phyloP scores from a whole-genome alignment of 495 filamentous ascomycete species.

The Wilcoxina mikolae region DNA sequence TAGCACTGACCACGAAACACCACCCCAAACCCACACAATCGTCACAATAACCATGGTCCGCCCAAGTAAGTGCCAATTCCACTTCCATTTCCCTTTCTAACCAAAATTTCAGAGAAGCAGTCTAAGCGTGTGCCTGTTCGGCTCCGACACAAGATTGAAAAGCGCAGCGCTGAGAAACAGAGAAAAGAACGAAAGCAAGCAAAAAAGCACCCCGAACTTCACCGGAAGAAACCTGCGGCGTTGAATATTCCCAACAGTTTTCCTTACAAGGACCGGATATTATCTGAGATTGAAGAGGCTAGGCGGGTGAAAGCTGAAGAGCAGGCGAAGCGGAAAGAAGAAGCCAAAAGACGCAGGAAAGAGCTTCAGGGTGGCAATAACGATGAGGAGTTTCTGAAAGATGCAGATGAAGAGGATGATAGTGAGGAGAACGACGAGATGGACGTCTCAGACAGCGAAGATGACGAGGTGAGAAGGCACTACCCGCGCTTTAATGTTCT shows the following conservation, averaged over 20 bases:
- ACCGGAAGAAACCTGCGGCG: constrained; percentile 60
- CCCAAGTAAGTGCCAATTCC: constrained; percentile 2
- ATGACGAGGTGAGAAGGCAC: constrained; percentile 33
- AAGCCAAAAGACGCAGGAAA: constrained; percentile 49
- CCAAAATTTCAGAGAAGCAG: constrained; percentile 52
- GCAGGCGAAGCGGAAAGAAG: constrained; percentile 48
- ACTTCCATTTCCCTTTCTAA: not conserved
- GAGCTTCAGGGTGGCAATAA: constrained; percentile 26
- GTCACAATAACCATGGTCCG: constrained; percentile 1
- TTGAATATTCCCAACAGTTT: constrained; percentile 87
- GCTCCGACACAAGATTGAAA: constrained; percentile 88
- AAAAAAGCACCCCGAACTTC: constrained; percentile 94
- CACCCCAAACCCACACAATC: not conserved
- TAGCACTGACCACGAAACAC: not conserved
- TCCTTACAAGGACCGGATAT: constrained; percentile 89
- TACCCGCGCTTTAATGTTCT: not conserved
- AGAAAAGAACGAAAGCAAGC: constrained; percentile 72
- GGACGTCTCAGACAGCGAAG: constrained; percentile 36
- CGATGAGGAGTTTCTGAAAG: constrained; percentile 33
- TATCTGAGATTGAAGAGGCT: constrained; percentile 85
- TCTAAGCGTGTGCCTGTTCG: constrained; percentile 85
- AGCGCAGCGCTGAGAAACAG: constrained; percentile 79
- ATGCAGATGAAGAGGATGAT: constrained; percentile 32
- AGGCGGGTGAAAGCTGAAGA: constrained; percentile 70
- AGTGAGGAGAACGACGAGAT: constrained; percentile 35